Evolutionary conservation across 345 rosid species (phyloP).

Genomic region (Eutrema heterophyllum): DNA sequence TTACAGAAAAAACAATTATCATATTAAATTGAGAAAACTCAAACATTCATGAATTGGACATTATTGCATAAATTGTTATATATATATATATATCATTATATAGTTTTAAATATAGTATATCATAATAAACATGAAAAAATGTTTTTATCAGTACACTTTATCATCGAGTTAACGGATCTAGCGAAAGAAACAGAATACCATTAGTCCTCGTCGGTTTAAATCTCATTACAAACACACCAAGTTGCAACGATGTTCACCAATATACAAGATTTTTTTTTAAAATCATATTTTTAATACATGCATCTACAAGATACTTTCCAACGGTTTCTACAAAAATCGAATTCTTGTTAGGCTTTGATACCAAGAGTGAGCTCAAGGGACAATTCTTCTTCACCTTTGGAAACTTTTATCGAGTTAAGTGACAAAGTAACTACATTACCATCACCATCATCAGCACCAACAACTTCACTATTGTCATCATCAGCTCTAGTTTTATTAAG

Average conservation of each 20-base stretch:
- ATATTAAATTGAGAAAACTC: no score
- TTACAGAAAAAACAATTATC: no score
- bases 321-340: background rate
- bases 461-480: conserved; percentile 3
- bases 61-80: background rate
- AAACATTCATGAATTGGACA: no score
- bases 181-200: background rate
- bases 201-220: background rate
- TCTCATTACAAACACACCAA: background rate
- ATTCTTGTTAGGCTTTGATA: background rate
- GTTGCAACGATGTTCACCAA: background rate
- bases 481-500: conserved; percentile 1
- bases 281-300: background rate
- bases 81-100: no score
- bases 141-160: no score
- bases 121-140: no score
- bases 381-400: conserved; percentile 7
- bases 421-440: conserved; percentile 10
- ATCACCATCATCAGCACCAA: background rate
- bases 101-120: no score
- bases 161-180: no score
- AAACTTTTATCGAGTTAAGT: background rate
- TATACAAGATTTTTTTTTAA: background rate
- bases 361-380: conserved; percentile 32
- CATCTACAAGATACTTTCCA: conserved; percentile 1